Base-by-base conservation (phyloP, 2,329 filamentous ascomycete genomes). In the Elsinoe fawcettii region DNA sequence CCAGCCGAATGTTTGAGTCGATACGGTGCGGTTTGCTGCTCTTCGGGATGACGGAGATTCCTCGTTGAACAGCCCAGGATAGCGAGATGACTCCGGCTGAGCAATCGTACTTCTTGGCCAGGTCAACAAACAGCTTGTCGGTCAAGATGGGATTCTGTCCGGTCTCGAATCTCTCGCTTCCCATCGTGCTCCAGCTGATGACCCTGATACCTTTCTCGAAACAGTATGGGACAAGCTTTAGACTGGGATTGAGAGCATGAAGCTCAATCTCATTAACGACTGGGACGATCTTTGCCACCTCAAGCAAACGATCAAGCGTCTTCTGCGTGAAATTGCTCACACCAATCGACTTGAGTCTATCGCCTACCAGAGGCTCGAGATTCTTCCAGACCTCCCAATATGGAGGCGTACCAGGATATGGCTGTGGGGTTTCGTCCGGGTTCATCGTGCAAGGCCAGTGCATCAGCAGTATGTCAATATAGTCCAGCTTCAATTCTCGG, bases 201-300 rank as follows among this genome's bases (percentile, higher is more conserved):
- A 87, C 73, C 66, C 86, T 80, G 59, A 88, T 86, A 57, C 80
- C 79, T 69, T 84, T 82, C 57, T 76, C 73, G 58, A 77, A 77
- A 75, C 82, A 87, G 41, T 51, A 59, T 11, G 53, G 41, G 20
- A 55, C 51, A 14, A 59, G 51, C 22, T 51, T 39, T 5, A 43
- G 18, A 12, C 46, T 22, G 14, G 41, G 53, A 20, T 55, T 55
- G 32, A 55, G 67, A 8, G 67, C 66, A 49, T 69, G 67, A 37
- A 65, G 51, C 58, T 69, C 67, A 39, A 69, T 59, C 55, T 69
- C 66, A 37, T 69, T 67, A 27, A 63, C 63, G 5, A 60, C 58
- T 2, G 66, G 60, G 8, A 64, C 61, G 2, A 64, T 59, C 9
- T 54, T 61, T 22, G 62, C 61, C 46, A 64, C 56, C 22, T 64